Base-by-base conservation (phyloP, 305 asterid genomes). In the Rubia tinctorum region DNA sequence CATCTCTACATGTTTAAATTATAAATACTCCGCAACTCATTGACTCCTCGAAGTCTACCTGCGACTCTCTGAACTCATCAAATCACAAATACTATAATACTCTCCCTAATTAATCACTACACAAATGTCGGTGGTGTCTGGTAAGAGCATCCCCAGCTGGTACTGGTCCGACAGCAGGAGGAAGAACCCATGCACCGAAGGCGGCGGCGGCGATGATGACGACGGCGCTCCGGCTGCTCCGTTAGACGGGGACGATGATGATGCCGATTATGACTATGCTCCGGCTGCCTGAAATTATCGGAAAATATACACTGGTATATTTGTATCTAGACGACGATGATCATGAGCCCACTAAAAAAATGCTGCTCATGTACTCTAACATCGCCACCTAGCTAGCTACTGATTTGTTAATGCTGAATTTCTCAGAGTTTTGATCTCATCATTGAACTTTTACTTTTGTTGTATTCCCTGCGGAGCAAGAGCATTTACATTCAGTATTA, bases 191-290 rank as follows among this genome's bases (percentile, higher is more conserved):
- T 72, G 73, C 45, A 8, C 39, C 0, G 71, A 63, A 10, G 77
- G 65, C 12, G 67, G 71, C 1, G 71, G 47, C 10, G 70, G 73
- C 22, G 78, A 58, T 27, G 76, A 58, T 2, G 65, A 76, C 27
- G 80, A 76, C 17, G 69, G 37, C 23, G 79, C 79, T 62, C 79
- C 71, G 15, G 79, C 79, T 62, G 75, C 79, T 11, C 69, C 44
- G 5, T 55, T 72, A 9, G 69, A 79, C 5, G 74, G 66, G 4
- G 62, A 69, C 12, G 73, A 27, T 0, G 71, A 53, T 27, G 30
- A 74, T 30, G 42, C 9, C 37, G 68, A 69, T 7, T 23, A 15
- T 34, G 53, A 73, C 40, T 70, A 67, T 51, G 76, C 71, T 55
- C 79, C 71, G 0, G 71, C 73, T 22, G 76, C 77, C 40, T 74